phyloP scores from a whole-genome alignment of 148 eudicot species.

The Rhododendron ovatum region DNA sequence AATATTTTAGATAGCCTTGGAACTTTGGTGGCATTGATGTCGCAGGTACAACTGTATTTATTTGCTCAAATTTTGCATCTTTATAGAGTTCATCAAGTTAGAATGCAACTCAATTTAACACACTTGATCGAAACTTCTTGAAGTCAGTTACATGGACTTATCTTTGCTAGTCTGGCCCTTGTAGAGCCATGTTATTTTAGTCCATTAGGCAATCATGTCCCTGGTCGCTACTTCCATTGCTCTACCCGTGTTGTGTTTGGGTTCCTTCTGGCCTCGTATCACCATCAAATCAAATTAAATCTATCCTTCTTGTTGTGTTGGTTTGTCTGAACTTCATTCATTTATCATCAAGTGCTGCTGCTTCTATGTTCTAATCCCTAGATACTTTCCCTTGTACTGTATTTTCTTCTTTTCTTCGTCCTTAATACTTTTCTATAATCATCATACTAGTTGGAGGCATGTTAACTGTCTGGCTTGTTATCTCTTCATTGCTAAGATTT shows the following conservation, averaged over 20 bases:
- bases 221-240: neutral
- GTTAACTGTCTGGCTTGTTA: neutral
- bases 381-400: neutral
- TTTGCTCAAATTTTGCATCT: neutral
- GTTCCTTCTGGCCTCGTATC: neutral
- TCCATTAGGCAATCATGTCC: neutral
- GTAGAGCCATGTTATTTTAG: neutral
- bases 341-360: neutral
- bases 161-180: neutral
- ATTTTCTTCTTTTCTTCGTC: neutral
- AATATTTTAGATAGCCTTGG: neutral
- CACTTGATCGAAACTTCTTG: neutral
- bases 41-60: neutral
- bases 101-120: neutral
- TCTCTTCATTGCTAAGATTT: neutral
- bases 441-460: neutral
- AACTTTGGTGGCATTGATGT: neutral
- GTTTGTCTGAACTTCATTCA: neutral
- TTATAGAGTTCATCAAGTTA: neutral
- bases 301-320: neutral
- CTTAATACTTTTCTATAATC: neutral
- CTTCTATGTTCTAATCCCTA: neutral
- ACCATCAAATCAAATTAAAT: neutral
- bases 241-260: neutral
- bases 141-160: neutral